Percentiles rank a stretch among this genome's conserved stretches.
phyloP scores from a whole-genome alignment of 129 eudicot genomes.

The Flaveria linearis region DNA sequence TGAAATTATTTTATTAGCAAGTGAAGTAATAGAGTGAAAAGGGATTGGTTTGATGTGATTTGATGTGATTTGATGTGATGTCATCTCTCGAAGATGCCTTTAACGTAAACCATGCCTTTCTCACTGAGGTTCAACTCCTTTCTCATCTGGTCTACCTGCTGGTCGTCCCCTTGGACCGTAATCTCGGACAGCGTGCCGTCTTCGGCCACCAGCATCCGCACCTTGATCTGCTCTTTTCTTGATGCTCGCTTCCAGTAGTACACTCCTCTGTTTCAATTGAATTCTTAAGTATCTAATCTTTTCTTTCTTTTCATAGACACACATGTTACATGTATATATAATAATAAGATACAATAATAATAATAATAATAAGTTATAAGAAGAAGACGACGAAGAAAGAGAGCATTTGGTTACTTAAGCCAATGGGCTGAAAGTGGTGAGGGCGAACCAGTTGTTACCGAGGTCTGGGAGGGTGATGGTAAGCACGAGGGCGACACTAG shows the following conservation, averaged over 20 bases:
- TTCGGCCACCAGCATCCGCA: slow-evolving; percentile 71
- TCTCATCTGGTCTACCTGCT: slow-evolving; percentile 81
- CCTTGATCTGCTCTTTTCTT: slow-evolving; percentile 91
- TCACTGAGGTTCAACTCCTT: slow-evolving; percentile 79
- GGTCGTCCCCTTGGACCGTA: slow-evolving; percentile 91
- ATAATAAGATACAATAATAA: no score
- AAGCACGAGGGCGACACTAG: slow-evolving; percentile 86
- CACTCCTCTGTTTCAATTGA: slow-evolving; percentile 51
- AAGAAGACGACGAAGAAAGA: no score
- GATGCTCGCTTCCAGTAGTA: slow-evolving; percentile 91
- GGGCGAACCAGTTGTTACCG: slow-evolving; percentile 79
- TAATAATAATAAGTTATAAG: no score
- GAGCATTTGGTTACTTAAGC: slow-evolving; percentile 52
- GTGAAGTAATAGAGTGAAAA: no score
- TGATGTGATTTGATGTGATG: no score
- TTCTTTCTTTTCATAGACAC: no score
- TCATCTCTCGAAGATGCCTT: slow-evolving; percentile 82
- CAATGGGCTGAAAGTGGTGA: slow-evolving; percentile 68
- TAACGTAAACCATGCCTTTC: slow-evolving; percentile 93
- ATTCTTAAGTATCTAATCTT: no score
- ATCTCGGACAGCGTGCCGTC: slow-evolving; percentile 78
- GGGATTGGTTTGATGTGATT: no score
- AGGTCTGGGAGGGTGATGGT: slow-evolving; percentile 77
- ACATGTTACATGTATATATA: no score
- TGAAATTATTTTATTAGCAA: no score